phyloP scores from a whole-genome alignment of 148 eudicot genomes.

The Rhododendron vialii region DNA sequence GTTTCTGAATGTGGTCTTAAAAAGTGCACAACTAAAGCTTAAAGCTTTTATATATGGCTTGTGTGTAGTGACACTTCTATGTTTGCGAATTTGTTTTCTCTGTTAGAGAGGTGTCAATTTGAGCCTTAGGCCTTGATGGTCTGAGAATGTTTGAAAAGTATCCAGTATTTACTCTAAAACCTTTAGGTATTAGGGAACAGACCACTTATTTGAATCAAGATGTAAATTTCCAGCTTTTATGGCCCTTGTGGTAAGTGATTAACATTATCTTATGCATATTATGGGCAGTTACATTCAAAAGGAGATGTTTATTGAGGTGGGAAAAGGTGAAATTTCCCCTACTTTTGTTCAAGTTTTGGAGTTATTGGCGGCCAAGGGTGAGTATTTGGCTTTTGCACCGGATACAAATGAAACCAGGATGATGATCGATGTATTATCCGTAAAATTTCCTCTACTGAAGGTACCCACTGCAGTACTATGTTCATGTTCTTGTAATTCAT shows the following conservation, averaged over 20 bases:
- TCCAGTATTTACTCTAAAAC: background rate
- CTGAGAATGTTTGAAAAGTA: background rate
- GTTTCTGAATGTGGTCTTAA: background rate
- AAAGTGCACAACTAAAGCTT: background rate
- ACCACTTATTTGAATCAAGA: background rate
- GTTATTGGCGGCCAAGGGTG: slow-evolving; percentile 45
- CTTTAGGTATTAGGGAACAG: background rate
- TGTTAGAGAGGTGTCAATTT: background rate
- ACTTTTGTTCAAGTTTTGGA: slow-evolving; percentile 63
- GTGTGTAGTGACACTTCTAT: background rate
- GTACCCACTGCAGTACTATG: slow-evolving; percentile 23
- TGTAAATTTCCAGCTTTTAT: background rate
- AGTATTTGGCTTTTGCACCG: slow-evolving; percentile 88
- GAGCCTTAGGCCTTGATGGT: background rate
- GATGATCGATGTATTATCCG: slow-evolving; percentile 68
- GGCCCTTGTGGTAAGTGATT: background rate
- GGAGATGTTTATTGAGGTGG: slow-evolving; percentile 88
- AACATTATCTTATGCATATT: background rate
- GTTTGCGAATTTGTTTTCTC: background rate
- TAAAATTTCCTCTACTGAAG: slow-evolving; percentile 77
- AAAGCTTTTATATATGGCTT: background rate
- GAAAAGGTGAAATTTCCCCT: slow-evolving; percentile 62
- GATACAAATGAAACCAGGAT: slow-evolving; percentile 66
- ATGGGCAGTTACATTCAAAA: slow-evolving; percentile 57
- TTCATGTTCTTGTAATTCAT: background rate